These are phyloP conservation scores for Colletotrichum destructivum DNA, from an alignment of 2,329 filamentous ascomycete genomes.

Conservation along the genomic window DNA sequence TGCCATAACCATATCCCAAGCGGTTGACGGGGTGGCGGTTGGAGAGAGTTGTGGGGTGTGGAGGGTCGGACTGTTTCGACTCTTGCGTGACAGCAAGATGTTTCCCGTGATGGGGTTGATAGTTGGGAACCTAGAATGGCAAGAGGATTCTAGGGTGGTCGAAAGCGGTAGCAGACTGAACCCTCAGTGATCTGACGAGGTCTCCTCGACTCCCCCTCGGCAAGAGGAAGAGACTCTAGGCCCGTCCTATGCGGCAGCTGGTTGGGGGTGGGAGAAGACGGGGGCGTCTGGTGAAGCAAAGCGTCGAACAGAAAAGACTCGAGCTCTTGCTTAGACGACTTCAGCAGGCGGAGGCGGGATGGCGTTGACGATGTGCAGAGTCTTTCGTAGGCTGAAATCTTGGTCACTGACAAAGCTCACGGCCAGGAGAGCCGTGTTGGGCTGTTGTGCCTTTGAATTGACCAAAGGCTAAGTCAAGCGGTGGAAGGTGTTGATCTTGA, in stretches of 20 bases:
- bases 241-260: constrained; percentile 99
- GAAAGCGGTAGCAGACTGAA: constrained; percentile 94
- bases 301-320: constrained; percentile 67
- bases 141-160: constrained; percentile 87
- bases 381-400: constrained; percentile 78
- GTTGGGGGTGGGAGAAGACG: constrained; percentile 73
- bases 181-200: constrained; percentile 92
- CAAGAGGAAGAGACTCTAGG: constrained; percentile 99
- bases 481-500: constrained; percentile 38
- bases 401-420: constrained; percentile 75
- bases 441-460: constrained; percentile 73
- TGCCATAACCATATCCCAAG: constrained; percentile 77
- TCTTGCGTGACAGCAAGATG: constrained; percentile 35
- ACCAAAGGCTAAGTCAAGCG: constrained; percentile 72
- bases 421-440: constrained; percentile 76
- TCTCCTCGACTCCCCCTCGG: constrained; percentile 99
- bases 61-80: constrained; percentile 36
- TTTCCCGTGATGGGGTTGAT: constrained; percentile 28
- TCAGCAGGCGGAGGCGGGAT: constrained; percentile 69
- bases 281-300: constrained; percentile 60
- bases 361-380: constrained; percentile 77
- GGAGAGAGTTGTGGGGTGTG: constrained; percentile 41
- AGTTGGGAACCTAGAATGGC: constrained; percentile 46
- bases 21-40: constrained; percentile 45
- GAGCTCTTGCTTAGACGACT: constrained; percentile 62